phyloP scores from a whole-genome alignment of 2,329 filamentous ascomycete species.

The Monosporascus sp. region DNA sequence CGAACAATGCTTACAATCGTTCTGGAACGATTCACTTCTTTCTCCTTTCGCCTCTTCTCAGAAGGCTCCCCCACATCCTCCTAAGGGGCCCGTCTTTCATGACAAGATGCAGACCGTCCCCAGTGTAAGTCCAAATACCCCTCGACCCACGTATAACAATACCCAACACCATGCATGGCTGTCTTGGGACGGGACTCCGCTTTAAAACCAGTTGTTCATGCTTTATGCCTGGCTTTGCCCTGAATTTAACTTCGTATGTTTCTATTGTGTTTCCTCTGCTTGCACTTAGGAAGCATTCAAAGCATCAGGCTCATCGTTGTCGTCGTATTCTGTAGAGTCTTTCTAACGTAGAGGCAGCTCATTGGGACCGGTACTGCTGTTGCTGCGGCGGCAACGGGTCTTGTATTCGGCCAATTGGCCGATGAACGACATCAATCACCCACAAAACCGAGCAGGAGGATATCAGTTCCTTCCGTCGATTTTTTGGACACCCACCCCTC shows the following conservation, averaged over 20 bases:
- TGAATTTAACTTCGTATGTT: too few relatives aligned
- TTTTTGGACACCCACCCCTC: slow-evolving; percentile 24
- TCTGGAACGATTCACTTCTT: slow-evolving; percentile 18
- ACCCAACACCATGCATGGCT: background rate
- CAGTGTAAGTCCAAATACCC: slow-evolving; percentile 37
- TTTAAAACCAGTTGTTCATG: background rate
- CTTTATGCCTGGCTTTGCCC: too few relatives aligned
- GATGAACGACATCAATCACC: slow-evolving; percentile 31
- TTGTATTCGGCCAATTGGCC: slow-evolving; percentile 52
- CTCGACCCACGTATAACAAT: background rate
- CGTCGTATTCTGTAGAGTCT: slow-evolving; percentile 3
- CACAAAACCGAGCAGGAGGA: slow-evolving; percentile 26
- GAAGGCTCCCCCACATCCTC: slow-evolving; percentile 28
- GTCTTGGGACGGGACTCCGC: background rate
- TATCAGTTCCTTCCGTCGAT: slow-evolving; percentile 29
- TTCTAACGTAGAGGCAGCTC: slow-evolving; percentile 38
- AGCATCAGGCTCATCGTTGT: background rate
- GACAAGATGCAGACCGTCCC: slow-evolving; percentile 49
- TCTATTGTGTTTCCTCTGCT: too few relatives aligned
- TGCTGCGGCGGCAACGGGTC: slow-evolving; percentile 53
- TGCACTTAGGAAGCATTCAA: too few relatives aligned
- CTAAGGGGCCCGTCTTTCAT: slow-evolving; percentile 34
- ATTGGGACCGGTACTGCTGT: slow-evolving; percentile 58
- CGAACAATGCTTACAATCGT: slow-evolving; percentile 28
- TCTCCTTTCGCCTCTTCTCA: slow-evolving; percentile 24